Evolutionary conservation across 306 rosid genomes (phyloP).

Genomic region (Dicorynia guianensis): DNA sequence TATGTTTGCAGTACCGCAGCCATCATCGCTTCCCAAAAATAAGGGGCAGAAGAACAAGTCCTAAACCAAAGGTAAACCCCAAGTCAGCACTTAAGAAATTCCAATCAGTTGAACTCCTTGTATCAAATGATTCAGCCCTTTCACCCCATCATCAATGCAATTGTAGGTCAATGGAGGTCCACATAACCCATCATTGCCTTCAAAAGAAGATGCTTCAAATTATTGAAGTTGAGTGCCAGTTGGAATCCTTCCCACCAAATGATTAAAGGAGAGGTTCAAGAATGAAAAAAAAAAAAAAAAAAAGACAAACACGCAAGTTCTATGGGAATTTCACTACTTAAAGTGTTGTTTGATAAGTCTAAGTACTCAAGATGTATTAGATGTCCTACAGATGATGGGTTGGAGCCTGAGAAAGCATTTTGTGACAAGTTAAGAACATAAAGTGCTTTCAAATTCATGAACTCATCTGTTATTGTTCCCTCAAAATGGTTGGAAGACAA

Average conservation of each 20-base stretch:
- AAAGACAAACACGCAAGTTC: slow-evolving; percentile 31
- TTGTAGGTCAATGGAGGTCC: slow-evolving; percentile 41
- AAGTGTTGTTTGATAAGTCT: slow-evolving; percentile 41
- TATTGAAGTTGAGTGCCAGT: slow-evolving; percentile 34
- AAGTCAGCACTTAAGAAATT: slow-evolving; percentile 34
- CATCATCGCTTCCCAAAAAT: slow-evolving; percentile 43
- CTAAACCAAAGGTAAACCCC: slow-evolving; percentile 49
- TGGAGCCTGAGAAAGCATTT: slow-evolving; percentile 36
- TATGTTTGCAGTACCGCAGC: slow-evolving; percentile 14
- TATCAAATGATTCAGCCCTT: neutral
- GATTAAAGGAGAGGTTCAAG: slow-evolving; percentile 49
- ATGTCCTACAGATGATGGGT: slow-evolving; percentile 46
- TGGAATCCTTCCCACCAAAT: slow-evolving; percentile 43
- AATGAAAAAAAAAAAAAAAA: slow-evolving; percentile 33
- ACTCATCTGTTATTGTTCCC: slow-evolving; percentile 29
- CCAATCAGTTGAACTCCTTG: slow-evolving; percentile 14
- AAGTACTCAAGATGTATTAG: slow-evolving; percentile 40
- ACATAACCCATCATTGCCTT: slow-evolving; percentile 46
- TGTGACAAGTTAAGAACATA: slow-evolving; percentile 39
- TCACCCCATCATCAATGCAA: neutral
- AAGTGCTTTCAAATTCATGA: slow-evolving; percentile 29
- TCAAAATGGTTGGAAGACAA: slow-evolving; percentile 37
- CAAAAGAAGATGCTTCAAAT: slow-evolving; percentile 31
- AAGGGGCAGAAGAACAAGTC: slow-evolving; percentile 23
- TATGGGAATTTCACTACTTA: slow-evolving; percentile 39